Conservation (phyloP, 805 yeast species). For the Starmerella apicola region DNA sequence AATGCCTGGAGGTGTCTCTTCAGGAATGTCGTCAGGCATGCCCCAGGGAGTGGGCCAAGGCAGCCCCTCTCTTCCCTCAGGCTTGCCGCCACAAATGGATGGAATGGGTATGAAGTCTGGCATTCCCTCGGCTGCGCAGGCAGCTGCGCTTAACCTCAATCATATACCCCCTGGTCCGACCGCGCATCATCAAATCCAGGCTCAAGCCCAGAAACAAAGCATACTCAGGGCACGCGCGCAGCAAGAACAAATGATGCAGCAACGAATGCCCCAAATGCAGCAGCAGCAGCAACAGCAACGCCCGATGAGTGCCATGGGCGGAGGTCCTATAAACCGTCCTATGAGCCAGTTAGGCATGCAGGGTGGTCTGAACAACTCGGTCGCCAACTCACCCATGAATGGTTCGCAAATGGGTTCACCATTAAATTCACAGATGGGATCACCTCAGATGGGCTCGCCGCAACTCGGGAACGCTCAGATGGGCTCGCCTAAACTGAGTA, state of each 20-base stretch:
- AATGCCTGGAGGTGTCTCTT: background rate
- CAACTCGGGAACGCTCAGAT: no score
- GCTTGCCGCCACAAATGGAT: no score
- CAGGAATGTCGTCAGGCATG: background rate
- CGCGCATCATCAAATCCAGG: constrained; percentile 20
- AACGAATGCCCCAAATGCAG: background rate
- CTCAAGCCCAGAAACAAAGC: constrained; percentile 19
- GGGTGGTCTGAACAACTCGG: background rate
- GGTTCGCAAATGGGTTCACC: background rate
- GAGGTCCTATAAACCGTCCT: constrained; percentile 1
- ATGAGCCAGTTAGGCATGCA: constrained; percentile 4
- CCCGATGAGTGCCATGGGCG: constrained; percentile 12
- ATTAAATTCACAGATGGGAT: no score
- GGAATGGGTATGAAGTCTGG: no score
- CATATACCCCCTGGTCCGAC: constrained; percentile 20
- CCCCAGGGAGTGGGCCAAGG: background rate
- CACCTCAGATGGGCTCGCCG: no score
- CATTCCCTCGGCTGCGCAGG: background rate
- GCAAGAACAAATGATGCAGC: constrained; percentile 6
- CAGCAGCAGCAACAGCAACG: constrained; percentile 1
- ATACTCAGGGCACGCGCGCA: constrained; percentile 15
- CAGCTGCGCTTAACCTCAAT: constrained; percentile 1
- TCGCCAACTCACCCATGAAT: no score
- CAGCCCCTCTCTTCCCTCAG: background rate
- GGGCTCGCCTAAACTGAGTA: no score